Evolutionary conservation across 495 filamentous ascomycete species (phyloP).

Genomic region (Lophiotrema nucula): DNA sequence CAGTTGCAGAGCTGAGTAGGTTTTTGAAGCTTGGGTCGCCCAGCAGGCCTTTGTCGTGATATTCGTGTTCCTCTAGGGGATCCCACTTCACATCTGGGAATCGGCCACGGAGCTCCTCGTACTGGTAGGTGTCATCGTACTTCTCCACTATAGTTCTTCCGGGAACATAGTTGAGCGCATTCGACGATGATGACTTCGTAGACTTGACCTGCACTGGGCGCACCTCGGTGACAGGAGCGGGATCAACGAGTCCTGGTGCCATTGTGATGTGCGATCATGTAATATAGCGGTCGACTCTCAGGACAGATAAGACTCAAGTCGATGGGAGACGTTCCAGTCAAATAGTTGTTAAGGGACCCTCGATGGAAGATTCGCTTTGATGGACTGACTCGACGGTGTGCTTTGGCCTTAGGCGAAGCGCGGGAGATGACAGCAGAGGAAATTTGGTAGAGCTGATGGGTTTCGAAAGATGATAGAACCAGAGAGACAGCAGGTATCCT

Average conservation of each 20-base stretch:
- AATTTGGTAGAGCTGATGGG: not conserved
- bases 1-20: constrained; percentile 54
- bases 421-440: not conserved
- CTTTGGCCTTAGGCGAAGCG: not conserved
- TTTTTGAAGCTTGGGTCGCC: constrained; percentile 59
- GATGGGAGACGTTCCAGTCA: not conserved
- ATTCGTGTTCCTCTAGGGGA: constrained; percentile 50
- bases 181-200: not conserved
- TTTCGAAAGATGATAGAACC: not conserved
- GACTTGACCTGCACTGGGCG: not conserved
- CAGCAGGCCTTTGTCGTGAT: constrained; percentile 55
- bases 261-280: constrained; percentile 2
- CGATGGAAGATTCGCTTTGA: too few relatives aligned
- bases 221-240: not conserved
- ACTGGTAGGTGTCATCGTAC: constrained; percentile 51
- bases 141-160: constrained; percentile 49
- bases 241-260: constrained; percentile 30
- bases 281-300: not conserved
- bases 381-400: not conserved
- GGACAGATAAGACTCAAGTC: not conserved
- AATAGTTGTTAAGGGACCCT: not conserved
- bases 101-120: constrained; percentile 55
- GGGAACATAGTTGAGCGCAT: constrained; percentile 39
- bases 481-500: not conserved
- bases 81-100: constrained; percentile 60